These are phyloP conservation scores for Phaeophleospora eucalypticola DNA, from an alignment of 2,329 filamentous ascomycete species.

Conservation along the genomic window DNA sequence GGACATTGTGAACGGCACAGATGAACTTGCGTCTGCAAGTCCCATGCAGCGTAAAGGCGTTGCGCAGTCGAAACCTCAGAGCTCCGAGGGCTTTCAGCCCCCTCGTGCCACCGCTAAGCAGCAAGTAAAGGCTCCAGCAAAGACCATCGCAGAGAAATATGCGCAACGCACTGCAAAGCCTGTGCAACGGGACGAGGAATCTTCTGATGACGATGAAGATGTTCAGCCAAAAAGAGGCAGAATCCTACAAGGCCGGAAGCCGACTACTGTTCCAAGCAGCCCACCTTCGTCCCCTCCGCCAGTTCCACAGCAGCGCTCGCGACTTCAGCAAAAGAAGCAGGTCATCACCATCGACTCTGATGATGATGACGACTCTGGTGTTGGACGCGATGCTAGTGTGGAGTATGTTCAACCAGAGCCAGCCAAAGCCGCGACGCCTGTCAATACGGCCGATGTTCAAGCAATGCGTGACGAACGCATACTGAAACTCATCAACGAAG, in stretches of 20 bases:
- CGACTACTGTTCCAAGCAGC: conserved; percentile 34
- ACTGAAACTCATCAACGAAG: conserved; percentile 78
- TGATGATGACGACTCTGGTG: conserved; percentile 36
- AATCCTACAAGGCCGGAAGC: conserved; percentile 49
- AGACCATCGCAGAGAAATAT: conserved; percentile 49
- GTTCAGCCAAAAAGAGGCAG: conserved; percentile 31
- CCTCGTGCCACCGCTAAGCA: conserved; percentile 49
- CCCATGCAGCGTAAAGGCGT: conserved; percentile 25
- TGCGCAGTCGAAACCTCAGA: conserved; percentile 14
- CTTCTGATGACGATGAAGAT: conserved; percentile 27
- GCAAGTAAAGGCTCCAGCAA: conserved; percentile 51
- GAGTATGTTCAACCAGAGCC: conserved; percentile 8
- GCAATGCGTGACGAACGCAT: conserved; percentile 44
- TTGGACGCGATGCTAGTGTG: conserved; percentile 19
- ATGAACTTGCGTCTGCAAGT: conserved; percentile 24
- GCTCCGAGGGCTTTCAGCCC: conserved; percentile 19
- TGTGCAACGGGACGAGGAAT: conserved; percentile 12
- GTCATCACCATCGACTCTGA: conserved; percentile 40
- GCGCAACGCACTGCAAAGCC: conserved; percentile 5
- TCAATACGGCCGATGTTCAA: conserved; percentile 12
- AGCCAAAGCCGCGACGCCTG: conserved; percentile 4
- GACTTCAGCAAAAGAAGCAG: conserved; percentile 13
- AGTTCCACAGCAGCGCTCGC: conserved; percentile 10
- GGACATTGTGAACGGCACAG: conserved; percentile 28
- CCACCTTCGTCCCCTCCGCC: conserved; percentile 27